Base-by-base conservation (phyloP, 495 filamentous ascomycete genomes). In the Penicillium ucsense region DNA sequence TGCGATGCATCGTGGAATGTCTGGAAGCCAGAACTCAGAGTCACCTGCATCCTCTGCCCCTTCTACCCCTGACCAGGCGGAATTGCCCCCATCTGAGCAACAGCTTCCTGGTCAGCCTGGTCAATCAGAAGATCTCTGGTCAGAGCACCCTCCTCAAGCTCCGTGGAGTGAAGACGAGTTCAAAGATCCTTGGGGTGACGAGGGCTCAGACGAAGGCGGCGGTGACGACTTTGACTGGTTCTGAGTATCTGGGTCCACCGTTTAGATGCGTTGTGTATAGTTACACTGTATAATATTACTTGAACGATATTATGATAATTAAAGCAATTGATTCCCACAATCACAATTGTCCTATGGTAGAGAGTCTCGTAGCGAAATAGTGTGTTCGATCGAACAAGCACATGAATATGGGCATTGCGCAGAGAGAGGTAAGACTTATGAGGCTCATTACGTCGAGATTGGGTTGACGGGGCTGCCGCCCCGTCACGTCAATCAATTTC, bases 1-100 rank as follows among this genome's bases (percentile, higher is more conserved):
- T 55, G 80, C 79, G 1, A 78, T 83, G 76, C 78, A 79, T 42
- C 54, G 77, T 49, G 72, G 75, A 4, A 61, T 60, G 50, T 39
- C 51, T 4, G 59, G 52, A 7, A 56, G 56, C 10, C 47, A 48
- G 8, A 47, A 48, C 30, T 31, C 54, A 9, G 52, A 63, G 35
- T 11, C 45, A 5, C 28, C 29, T 1, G 31, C 44, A 5, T 20
- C 20, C 2, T 20, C 2, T 20, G 20, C 20, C 20, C 20, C 20
- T 20, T 20, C 20, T 20, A 2, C 1, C 20, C 35, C 38, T 31
- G 49, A 44, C 12, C 41, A 51, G 5, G 3, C 45, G 29, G 12
- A 12, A 20, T 27, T 45, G 12, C 29, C 51, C 11, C 39, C 51
- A 10, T 33, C 41, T 1, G 45, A 48, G 36, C 50, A 52, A 42